phyloP scores from a whole-genome alignment of 495 filamentous ascomycete genomes.

The Cercophora newfieldiana region DNA sequence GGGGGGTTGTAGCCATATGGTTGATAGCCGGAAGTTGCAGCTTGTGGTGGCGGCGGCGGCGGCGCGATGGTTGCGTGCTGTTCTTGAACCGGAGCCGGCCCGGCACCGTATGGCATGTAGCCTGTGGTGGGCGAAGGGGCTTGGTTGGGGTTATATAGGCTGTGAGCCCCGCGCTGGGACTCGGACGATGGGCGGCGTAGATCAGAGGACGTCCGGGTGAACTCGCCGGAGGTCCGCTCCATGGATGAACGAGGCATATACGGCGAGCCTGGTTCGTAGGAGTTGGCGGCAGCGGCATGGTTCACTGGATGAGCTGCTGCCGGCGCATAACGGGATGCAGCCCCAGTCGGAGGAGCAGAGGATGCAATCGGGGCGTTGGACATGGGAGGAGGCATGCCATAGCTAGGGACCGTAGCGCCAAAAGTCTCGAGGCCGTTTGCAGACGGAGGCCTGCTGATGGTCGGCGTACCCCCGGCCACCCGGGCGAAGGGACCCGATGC shows the following conservation, averaged over 20 bases:
- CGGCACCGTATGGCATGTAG: conserved; percentile 34
- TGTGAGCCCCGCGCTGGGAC: conserved; percentile 36
- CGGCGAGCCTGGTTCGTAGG: conserved; percentile 41
- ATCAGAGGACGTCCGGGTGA: conserved; percentile 46
- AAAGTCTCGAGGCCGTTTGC: conserved; percentile 74
- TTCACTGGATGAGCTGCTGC: conserved; percentile 31
- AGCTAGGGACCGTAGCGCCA: conserved; percentile 36
- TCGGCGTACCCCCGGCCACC: conserved; percentile 74
- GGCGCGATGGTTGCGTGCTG: conserved; percentile 7
- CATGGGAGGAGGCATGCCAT: conserved; percentile 31
- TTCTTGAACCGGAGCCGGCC: conserved; percentile 19
- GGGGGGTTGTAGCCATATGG: conserved; percentile 24
- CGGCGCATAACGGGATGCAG: conserved; percentile 66
- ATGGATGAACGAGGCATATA: conserved; percentile 47
- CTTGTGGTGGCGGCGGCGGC: conserved; percentile 7
- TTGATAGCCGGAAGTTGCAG: conserved; percentile 28
- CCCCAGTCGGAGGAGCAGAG: conserved; percentile 39
- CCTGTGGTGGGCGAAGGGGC: conserved; percentile 25
- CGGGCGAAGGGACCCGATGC: conserved; percentile 80
- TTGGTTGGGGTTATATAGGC: conserved; percentile 34
- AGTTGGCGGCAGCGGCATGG: conserved; percentile 25
- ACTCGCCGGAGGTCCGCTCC: conserved; percentile 46
- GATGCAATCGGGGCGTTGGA: conserved; percentile 32
- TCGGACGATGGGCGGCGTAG: conserved; percentile 46
- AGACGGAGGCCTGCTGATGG: conserved; percentile 78